Conservation (phyloP, 371 early-diverging fungal species). For the Mortierella sp. region DNA sequence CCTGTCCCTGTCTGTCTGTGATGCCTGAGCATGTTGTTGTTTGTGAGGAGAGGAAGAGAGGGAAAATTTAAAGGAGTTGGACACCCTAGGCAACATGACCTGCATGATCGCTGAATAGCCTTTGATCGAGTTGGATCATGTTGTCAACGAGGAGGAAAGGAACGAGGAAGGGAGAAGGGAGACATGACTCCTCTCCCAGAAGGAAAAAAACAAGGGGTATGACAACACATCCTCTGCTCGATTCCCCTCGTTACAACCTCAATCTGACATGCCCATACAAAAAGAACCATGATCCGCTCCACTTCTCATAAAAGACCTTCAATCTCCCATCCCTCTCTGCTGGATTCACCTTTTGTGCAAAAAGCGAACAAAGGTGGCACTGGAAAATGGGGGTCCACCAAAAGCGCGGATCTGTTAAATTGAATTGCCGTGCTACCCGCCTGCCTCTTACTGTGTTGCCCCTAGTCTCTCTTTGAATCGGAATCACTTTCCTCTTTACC, state of each 20-base stretch:
- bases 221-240: background rate
- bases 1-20: constrained; percentile 5
- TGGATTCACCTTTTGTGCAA: background rate
- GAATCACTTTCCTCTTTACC: background rate
- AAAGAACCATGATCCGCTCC: background rate
- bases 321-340: background rate
- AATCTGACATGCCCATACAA: background rate
- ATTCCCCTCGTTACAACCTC: background rate
- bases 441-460: background rate
- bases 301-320: background rate
- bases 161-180: background rate
- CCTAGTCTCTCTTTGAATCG: background rate
- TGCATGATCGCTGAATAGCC: constrained; percentile 23
- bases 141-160: background rate
- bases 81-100: constrained; percentile 28
- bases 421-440: background rate
- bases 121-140: constrained; percentile 23
- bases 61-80: constrained; percentile 14
- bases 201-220: background rate
- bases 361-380: background rate
- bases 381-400: background rate
- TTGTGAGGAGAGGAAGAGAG: background rate
- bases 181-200: background rate
- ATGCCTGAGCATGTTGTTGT: constrained; percentile 3
- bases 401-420: constrained; percentile 1